Evolutionary conservation across 768 basidiomycete species (phyloP), one percentile per base, ranked within the genome.

Genomic region (Russula sp.): DNA sequence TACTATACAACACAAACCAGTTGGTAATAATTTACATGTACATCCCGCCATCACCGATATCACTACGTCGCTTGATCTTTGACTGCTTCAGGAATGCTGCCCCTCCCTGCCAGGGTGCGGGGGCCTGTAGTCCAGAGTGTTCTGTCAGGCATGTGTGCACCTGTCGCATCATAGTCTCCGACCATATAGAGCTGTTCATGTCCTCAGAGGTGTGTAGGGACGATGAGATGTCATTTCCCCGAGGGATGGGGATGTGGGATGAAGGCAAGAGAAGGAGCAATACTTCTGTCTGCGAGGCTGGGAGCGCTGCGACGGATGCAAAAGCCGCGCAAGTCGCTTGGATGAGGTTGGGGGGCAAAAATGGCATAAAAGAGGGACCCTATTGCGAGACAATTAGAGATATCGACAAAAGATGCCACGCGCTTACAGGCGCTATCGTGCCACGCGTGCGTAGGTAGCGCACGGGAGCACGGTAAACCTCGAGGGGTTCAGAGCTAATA

Each of bases 311-410:
- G 48, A 70, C 49, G 37, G 69, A 62, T n/a, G 63, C 55, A 49
- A 71, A 70, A 31, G 71, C 59, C 1, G 71, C 70, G 40, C 65
- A 60, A 22, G 67, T 70, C 5, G 65, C 50, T 40, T 71, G 70
- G 16, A 71, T 56, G 50, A 71, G 65, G 56, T 71, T 71, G 22
- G 71, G 71, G 22, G 71, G 67, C 1, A 39, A 39, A 61, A 71
- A 70, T 3, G 64, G 65, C 40, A 55, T 22, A 22, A 57, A 35
- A 35, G 54, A 44, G 5, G 57, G 51, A n/a, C 39, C 32, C 66
- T 66, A 20, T 18, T n/a, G 35, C 44, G 53, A 18, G 22, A 27
- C 39, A 27, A 65, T 59, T 40, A 54, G 52, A 48, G 51, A 31
- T 5, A 35, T 51, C 34, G 50, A 34, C 11, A 27, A 20, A 6